Conservation (phyloP, 352 stramenopile species). For the Albugo candida region DNA sequence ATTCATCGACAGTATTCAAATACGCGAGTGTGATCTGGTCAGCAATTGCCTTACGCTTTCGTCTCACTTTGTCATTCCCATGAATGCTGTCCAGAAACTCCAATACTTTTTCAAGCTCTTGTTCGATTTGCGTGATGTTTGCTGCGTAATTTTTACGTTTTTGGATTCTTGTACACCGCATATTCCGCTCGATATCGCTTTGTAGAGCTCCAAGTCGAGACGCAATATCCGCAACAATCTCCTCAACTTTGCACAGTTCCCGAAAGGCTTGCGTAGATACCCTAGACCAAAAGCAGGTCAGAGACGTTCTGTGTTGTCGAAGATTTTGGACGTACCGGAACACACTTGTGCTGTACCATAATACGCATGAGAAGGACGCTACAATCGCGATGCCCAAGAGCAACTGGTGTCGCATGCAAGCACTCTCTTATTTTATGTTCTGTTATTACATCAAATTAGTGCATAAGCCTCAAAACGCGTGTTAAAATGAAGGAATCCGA, state of each 20-base stretch:
- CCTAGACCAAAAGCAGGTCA: background rate
- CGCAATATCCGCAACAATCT: constrained; percentile 40
- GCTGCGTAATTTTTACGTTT: background rate
- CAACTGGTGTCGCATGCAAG: too few relatives aligned
- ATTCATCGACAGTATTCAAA: constrained; percentile 38
- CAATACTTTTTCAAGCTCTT: constrained; percentile 60
- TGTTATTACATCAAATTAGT: too few relatives aligned
- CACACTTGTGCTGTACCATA: too few relatives aligned
- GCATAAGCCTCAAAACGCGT: too few relatives aligned
- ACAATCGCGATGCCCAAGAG: too few relatives aligned
- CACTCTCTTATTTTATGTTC: too few relatives aligned
- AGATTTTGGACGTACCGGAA: too few relatives aligned
- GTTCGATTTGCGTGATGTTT: constrained; percentile 20
- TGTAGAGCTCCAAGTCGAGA: constrained; percentile 44
- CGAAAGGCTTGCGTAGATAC: background rate
- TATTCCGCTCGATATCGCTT: constrained; percentile 37
- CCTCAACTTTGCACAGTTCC: constrained; percentile 36
- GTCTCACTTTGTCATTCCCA: constrained; percentile 38
- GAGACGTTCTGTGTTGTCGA: too few relatives aligned
- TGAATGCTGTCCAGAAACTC: constrained; percentile 55
- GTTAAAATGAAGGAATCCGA: too few relatives aligned
- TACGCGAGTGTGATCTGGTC: constrained; percentile 44
- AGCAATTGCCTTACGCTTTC: constrained; percentile 45
- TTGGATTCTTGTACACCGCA: constrained; percentile 14
- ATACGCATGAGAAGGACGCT: too few relatives aligned